phyloP scores from a whole-genome alignment of 192 early-diverging fungal species.

The Anaeromyces robustus region DNA sequence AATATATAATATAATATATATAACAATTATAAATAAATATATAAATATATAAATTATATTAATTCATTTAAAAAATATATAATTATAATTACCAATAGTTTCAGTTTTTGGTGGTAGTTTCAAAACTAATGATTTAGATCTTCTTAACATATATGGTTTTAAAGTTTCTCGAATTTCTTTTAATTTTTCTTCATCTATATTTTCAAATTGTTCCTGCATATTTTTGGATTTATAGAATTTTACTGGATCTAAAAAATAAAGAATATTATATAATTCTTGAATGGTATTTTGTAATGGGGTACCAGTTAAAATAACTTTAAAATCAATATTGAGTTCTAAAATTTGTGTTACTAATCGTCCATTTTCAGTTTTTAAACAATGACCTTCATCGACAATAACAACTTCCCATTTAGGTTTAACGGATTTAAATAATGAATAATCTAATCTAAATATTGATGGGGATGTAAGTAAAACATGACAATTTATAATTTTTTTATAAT shows the following conservation, averaged over 20 bases:
- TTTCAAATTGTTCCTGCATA: background rate
- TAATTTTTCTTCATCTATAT: background rate
- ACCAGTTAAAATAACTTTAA: slow-evolving; percentile 50
- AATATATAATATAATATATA: too few relatives aligned
- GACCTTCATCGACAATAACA: slow-evolving; percentile 62
- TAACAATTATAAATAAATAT: too few relatives aligned
- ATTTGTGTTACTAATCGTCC: slow-evolving; percentile 36
- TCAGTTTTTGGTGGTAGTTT: too few relatives aligned
- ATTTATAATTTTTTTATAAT: slow-evolving; percentile 8
- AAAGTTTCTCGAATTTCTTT: too few relatives aligned
- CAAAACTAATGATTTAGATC: too few relatives aligned
- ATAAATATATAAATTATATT: too few relatives aligned
- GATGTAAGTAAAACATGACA: slow-evolving; percentile 58
- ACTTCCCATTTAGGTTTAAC: slow-evolving; percentile 37
- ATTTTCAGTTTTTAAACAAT: slow-evolving; percentile 58
- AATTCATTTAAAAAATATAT: too few relatives aligned
- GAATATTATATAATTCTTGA: background rate
- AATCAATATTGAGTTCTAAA: slow-evolving; percentile 23
- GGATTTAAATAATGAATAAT: slow-evolving; percentile 20
- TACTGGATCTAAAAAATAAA: background rate
- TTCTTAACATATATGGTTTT: too few relatives aligned
- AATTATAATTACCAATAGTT: too few relatives aligned
- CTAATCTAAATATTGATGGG: slow-evolving; percentile 34
- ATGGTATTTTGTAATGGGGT: slow-evolving; percentile 1
- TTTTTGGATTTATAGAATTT: background rate